Evolutionary conservation across 1,284 basidiomycete species (phyloP).

Genomic region (Earliella scabrosa): DNA sequence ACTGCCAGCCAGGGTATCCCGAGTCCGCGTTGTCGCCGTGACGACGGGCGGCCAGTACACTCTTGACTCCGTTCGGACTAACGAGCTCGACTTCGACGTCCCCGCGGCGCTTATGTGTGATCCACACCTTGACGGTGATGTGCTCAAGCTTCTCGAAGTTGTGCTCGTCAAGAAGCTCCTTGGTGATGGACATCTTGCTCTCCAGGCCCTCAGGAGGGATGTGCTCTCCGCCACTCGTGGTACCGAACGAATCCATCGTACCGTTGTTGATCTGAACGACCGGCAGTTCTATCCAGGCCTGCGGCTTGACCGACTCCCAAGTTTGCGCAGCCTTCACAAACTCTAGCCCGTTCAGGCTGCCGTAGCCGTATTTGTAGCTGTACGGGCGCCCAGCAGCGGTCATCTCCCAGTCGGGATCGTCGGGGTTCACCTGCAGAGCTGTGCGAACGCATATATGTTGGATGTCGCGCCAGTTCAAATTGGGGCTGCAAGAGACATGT

Average conservation of each 20-base stretch:
- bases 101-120: constrained; percentile 84
- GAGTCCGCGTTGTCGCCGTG: constrained; percentile 67
- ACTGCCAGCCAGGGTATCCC: constrained; percentile 94
- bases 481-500: constrained; percentile 58
- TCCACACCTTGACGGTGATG: constrained; percentile 93
- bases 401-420: constrained; percentile 94
- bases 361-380: constrained; percentile 98
- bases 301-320: constrained; percentile 93
- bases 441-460: constrained; percentile 90
- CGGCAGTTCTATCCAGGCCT: constrained; percentile 85
- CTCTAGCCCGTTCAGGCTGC: constrained; percentile 83
- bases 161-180: constrained; percentile 68
- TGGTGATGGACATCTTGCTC: constrained; percentile 73
- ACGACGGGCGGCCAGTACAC: constrained; percentile 81
- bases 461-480: constrained; percentile 96
- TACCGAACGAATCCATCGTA: constrained; percentile 56
- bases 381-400: constrained; percentile 83
- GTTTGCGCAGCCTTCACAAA: constrained; percentile 83
- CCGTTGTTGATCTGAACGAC: constrained; percentile 72
- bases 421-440: constrained; percentile 81
- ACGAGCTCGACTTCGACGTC: constrained; percentile 92
- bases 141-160: constrained; percentile 94
- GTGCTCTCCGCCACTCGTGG: constrained; percentile 67
- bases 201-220: constrained; percentile 74
- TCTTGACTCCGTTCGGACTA: constrained; percentile 88